phyloP scores from a whole-genome alignment of 441 rosid species.

The Euphorbia neoarborescens region DNA sequence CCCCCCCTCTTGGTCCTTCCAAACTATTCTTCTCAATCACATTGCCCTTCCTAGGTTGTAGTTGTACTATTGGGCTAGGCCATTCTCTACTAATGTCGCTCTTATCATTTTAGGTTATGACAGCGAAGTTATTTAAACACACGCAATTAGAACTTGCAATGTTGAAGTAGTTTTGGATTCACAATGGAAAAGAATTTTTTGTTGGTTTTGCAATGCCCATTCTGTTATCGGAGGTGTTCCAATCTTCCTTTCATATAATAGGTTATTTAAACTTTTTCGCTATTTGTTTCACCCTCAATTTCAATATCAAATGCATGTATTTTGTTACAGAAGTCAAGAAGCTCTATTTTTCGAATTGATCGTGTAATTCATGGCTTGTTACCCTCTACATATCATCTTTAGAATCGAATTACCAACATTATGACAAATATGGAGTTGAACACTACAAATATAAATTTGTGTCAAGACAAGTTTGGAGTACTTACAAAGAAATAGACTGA shows the following conservation, averaged over 20 bases:
- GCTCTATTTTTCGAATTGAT: neutral
- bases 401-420: no score
- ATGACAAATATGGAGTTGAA: no score
- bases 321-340: neutral
- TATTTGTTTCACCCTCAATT: neutral
- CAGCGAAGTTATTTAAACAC: neutral
- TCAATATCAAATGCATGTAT: neutral
- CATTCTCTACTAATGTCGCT: no score
- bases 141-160: neutral
- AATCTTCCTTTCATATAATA: neutral
- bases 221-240: neutral
- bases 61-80: no score
- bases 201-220: neutral
- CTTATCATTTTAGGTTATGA: neutral
- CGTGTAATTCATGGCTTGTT: neutral
- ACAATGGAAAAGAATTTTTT: neutral
- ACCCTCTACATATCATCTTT: neutral
- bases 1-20: no score
- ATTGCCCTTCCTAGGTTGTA: no score
- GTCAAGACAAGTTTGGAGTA: neutral
- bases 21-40: no score
- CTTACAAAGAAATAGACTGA: neutral
- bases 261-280: neutral
- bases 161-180: neutral
- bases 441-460: neutral